phyloP scores from a whole-genome alignment of 805 yeast species.

The Candida ovalis region DNA sequence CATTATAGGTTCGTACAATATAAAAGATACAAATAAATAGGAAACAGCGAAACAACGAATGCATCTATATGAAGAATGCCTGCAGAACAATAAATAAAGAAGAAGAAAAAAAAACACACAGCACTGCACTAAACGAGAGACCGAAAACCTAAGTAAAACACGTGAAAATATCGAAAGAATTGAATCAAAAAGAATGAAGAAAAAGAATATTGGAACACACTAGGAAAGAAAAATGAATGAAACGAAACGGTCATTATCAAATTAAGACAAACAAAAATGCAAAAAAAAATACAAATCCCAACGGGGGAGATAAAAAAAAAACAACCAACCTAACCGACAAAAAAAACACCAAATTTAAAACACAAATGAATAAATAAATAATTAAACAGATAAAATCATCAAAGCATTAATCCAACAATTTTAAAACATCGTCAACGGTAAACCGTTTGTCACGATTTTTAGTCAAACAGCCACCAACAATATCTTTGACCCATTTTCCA shows the following conservation, averaged over 20 bases:
- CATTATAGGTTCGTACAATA: no score
- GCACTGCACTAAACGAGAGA: not conserved
- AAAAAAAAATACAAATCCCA: no score
- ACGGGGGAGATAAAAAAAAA: no score
- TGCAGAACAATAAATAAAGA: not conserved
- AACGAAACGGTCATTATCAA: no score
- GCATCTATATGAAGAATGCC: no score
- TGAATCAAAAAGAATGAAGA: not conserved
- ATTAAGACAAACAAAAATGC: no score
- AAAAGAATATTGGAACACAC: not conserved
- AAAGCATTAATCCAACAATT: not conserved
- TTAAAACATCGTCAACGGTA: conserved; percentile 40
- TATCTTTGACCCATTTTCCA: conserved; percentile 12
- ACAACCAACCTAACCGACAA: no score
- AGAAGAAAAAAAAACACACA: not conserved
- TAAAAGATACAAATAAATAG: not conserved
- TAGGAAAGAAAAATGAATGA: no score
- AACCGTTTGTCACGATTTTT: conserved; percentile 49
- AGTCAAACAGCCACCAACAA: conserved; percentile 52
- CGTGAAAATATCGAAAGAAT: not conserved
- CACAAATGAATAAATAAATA: not conserved
- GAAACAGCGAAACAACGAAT: not conserved
- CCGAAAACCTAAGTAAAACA: not conserved
- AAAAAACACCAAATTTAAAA: not conserved
- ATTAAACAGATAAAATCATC: not conserved